These are phyloP conservation scores for Leishmania tropica DNA, from an alignment of 208 protist species.

Conservation along the genomic window DNA sequence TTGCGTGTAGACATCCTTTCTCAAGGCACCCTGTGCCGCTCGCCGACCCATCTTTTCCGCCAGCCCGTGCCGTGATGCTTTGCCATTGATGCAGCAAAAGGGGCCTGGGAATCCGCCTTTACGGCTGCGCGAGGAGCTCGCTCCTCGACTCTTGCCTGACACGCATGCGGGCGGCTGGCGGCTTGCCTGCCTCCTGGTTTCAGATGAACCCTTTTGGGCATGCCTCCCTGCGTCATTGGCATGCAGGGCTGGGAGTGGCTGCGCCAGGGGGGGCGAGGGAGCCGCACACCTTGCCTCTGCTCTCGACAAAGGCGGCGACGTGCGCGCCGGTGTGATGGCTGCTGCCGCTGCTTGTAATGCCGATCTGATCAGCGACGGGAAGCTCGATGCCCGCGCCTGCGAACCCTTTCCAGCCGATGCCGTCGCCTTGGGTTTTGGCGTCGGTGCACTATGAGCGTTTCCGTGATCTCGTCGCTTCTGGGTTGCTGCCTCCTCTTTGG, in stretches of 20 bases:
- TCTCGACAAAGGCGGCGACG: not conserved
- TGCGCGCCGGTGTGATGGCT: not conserved
- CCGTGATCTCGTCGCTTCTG: not conserved
- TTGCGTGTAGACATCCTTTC: not conserved
- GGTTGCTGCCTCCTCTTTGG: not conserved
- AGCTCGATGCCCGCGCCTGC: not conserved
- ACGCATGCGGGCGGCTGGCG: not conserved
- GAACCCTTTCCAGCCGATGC: not conserved
- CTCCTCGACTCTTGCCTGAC: not conserved
- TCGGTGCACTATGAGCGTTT: not conserved
- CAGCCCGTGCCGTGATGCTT: not conserved
- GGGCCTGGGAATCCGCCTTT: not conserved
- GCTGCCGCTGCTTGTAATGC: not conserved
- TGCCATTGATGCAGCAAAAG: not conserved
- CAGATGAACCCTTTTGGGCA: not conserved
- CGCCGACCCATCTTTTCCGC: not conserved
- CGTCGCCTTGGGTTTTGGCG: no score
- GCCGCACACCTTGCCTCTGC: not conserved
- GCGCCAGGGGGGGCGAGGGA: not conserved
- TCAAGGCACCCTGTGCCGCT: not conserved
- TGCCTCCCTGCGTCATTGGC: not conserved
- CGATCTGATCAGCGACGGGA: not conserved
- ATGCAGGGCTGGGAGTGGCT: not conserved
- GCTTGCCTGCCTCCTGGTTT: not conserved
- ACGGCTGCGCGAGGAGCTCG: not conserved